Base-by-base conservation (phyloP, 345 rosid species). In the Excoecaria agallocha region DNA sequence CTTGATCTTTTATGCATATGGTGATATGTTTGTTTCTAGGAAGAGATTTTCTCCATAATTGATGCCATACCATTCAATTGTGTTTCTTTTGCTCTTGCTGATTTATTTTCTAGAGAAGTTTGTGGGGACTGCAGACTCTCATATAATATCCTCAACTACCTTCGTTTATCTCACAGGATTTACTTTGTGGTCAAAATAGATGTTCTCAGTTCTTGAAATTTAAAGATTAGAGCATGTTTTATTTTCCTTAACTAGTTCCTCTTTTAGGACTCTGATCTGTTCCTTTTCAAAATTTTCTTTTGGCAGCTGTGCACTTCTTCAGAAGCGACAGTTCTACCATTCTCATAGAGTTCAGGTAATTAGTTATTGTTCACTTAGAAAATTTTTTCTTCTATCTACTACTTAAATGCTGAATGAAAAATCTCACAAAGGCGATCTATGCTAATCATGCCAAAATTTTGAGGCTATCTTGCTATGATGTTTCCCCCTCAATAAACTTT, bases 291-390 rank as follows among this genome's bases (percentile, higher is more conserved):
- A 57, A 25, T 56, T 61, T 72, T 68, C 41, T 51, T 69, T 69
- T 72, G 56, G 7, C 74, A 74, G 75, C 71, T 78, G 75, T 10
- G 70, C 45, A 5, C 81, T 72, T 6, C 75, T 79, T 51, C 61
- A 73, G 75, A 69, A 79, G 66, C 70, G 78, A 56, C 82, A 79
- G 57, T 79, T 79, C 50, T 79, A 74, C 74, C 78, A 79, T 66
- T 79, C 78, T 46, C 82, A 79, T n/a, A 69, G 82, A 74, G 82
- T 79, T 69, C 82, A 79, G 78, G 82, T 79, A 61, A 74, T 35
- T 55, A 52, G 46, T 52, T 60, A 22, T 35, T 35, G 8, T 12
- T 66, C 12, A 10, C 12, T 43, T 54, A 54, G 1, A 60, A 48
- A 49, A 12, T 62, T 45, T 72, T 73, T 22, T 19, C 22, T 50